Conservation (phyloP, 352 stramenopile genomes). For the Globisporangium takayamanum region DNA sequence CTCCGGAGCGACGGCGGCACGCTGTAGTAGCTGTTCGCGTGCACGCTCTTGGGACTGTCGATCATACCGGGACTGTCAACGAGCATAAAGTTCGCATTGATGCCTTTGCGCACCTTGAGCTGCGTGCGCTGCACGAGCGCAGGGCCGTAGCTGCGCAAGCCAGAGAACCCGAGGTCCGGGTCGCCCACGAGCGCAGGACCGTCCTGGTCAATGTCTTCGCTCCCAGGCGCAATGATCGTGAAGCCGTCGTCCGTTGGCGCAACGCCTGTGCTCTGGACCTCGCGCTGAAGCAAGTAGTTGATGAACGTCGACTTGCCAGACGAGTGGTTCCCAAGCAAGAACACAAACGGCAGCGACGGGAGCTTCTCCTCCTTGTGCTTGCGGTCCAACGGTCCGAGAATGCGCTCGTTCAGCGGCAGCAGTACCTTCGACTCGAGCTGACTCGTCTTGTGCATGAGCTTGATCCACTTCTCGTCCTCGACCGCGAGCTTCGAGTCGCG, state of each 20-base stretch:
- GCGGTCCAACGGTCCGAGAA: conserved; percentile 83
- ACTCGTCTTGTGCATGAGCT: conserved; percentile 79
- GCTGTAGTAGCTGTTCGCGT: conserved; percentile 53
- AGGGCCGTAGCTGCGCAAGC: conserved; percentile 93
- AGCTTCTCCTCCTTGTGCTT: conserved; percentile 88
- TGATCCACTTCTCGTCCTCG: conserved; percentile 76
- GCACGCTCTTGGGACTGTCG: conserved; percentile 88
- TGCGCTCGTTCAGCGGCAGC: conserved; percentile 79
- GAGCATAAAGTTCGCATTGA: conserved; percentile 96
- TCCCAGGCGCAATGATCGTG: conserved; percentile 97
- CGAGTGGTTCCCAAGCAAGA: conserved; percentile 98
- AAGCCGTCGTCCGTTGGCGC: conserved; percentile 99
- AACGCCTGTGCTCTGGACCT: conserved; percentile 98
- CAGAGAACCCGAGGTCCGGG: conserved; percentile 97
- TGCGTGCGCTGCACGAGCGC: conserved; percentile 97
- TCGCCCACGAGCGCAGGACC: conserved; percentile 93
- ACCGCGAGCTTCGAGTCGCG: conserved; percentile 19
- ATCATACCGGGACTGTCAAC: conserved; percentile 99
- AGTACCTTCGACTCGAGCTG: conserved; percentile 63
- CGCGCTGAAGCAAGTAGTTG: conserved; percentile 95
- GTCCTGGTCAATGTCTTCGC: conserved; percentile 96
- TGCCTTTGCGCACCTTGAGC: conserved; percentile 95
- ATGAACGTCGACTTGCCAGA: conserved; percentile 99
- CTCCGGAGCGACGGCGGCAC: conserved; percentile 25
- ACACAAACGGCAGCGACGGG: conserved; percentile 96